phyloP scores from a whole-genome alignment of 139 green algal genomes.

The Klebsormidium nitens region DNA sequence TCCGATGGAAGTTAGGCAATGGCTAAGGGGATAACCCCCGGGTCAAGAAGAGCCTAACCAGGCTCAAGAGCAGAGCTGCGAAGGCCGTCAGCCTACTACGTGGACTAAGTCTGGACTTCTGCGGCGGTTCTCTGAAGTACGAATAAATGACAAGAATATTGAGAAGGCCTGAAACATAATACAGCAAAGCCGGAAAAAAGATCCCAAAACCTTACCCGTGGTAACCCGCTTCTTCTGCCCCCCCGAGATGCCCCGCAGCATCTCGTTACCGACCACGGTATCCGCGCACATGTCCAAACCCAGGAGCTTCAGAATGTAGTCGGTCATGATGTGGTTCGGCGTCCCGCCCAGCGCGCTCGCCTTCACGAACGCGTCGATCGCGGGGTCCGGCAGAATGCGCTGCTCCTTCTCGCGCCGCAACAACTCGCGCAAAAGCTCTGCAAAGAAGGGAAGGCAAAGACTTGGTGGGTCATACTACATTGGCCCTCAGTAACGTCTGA shows the following conservation, averaged over 20 bases:
- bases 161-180: too few species aligned
- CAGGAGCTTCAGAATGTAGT: conserved; percentile 35
- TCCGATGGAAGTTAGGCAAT: too few species aligned
- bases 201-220: conserved; percentile 26
- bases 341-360: conserved; percentile 14
- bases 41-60: too few species aligned
- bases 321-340: conserved; percentile 15
- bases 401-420: conserved; percentile 19
- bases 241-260: conserved; percentile 66
- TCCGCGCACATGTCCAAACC: conserved; percentile 39
- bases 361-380: conserved; percentile 32
- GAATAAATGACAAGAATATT: too few species aligned
- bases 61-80: too few species aligned
- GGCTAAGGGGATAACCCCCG: too few species aligned
- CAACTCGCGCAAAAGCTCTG: conserved; percentile 24
- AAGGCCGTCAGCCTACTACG: too few species aligned
- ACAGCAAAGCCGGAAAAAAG: neutral
- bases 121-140: too few species aligned
- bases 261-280: conserved; percentile 65
- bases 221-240: conserved; percentile 70
- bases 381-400: conserved; percentile 18
- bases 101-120: too few species aligned
- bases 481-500: too few species aligned
- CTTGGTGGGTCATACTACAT: too few species aligned
- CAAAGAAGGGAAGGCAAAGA: too few species aligned